These are phyloP conservation scores for Vigna reflexopilosa DNA, from an alignment of 306 rosid species.

Conservation along the genomic window DNA sequence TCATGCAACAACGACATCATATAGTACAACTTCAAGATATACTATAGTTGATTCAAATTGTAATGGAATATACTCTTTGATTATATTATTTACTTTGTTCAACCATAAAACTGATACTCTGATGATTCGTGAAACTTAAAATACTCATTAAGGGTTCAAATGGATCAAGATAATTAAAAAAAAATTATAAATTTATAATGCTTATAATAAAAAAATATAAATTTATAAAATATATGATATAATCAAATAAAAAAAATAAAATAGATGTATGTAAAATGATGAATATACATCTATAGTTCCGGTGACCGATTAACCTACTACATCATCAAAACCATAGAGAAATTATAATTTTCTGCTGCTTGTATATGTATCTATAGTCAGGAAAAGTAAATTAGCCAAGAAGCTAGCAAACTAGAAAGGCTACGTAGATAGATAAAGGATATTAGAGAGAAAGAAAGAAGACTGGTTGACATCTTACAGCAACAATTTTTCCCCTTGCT, in stretches of 20 bases:
- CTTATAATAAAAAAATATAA: too few relatives aligned
- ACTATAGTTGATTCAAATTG: too few relatives aligned
- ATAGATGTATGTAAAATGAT: too few relatives aligned
- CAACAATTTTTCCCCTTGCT: slow-evolving; percentile 4
- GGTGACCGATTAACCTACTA: slow-evolving; percentile 3
- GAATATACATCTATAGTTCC: neutral
- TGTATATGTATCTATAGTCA: neutral
- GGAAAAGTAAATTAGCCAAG: slow-evolving; percentile 1
- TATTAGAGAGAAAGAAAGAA: neutral
- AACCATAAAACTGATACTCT: slow-evolving; percentile 4
- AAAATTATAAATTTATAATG: too few relatives aligned
- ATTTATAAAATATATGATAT: too few relatives aligned
- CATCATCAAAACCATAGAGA: neutral
- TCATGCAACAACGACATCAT: too few relatives aligned
- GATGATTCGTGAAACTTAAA: too few relatives aligned
- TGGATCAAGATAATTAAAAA: too few relatives aligned
- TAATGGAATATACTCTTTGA: too few relatives aligned
- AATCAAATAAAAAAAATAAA: too few relatives aligned
- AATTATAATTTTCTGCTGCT: neutral
- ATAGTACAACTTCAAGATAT: too few relatives aligned
- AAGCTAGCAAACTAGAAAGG: neutral
- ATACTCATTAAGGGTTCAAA: too few relatives aligned
- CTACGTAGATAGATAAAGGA: neutral
- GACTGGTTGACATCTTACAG: neutral
- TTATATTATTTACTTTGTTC: slow-evolving; percentile 1